Evolutionary conservation across 148 eudicot genomes (phyloP).

Genomic region (Rhododendron kiyosumense): DNA sequence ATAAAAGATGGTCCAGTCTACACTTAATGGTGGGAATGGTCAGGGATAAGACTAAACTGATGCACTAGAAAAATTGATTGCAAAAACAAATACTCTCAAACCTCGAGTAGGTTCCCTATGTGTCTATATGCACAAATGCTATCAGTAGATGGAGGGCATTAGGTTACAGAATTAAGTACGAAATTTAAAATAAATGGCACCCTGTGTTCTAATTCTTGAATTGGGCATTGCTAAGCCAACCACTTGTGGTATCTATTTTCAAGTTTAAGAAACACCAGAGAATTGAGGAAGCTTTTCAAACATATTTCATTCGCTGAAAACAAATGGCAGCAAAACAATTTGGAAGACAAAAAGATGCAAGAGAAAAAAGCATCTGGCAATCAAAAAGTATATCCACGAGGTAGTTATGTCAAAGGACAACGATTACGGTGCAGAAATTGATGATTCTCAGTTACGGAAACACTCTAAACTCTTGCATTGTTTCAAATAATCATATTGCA

Average conservation of each 20-base stretch:
- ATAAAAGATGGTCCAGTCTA: not conserved
- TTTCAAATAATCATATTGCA: not conserved
- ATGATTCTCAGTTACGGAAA: not conserved
- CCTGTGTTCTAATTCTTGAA: not conserved
- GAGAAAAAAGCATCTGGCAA: not conserved
- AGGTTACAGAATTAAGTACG: not conserved
- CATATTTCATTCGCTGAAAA: not conserved
- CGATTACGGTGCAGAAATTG: not conserved
- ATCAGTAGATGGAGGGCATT: not conserved
- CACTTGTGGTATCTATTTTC: not conserved
- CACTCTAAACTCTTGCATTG: not conserved
- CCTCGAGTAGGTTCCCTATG: not conserved
- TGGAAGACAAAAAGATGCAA: not conserved
- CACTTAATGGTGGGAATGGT: not conserved
- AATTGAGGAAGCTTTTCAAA: not conserved
- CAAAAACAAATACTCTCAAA: not conserved
- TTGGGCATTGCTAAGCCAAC: not conserved
- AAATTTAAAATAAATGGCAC: not conserved
- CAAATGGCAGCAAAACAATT: not conserved
- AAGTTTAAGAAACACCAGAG: not conserved
- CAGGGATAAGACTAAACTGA: not conserved
- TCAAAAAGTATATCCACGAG: not conserved
- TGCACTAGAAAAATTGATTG: not conserved
- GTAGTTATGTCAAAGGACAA: not conserved
- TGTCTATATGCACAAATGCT: not conserved